These are phyloP conservation scores for Heterobasidion occidentale DNA, from an alignment of 1,284 basidiomycete genomes.

Conservation along the genomic window DNA sequence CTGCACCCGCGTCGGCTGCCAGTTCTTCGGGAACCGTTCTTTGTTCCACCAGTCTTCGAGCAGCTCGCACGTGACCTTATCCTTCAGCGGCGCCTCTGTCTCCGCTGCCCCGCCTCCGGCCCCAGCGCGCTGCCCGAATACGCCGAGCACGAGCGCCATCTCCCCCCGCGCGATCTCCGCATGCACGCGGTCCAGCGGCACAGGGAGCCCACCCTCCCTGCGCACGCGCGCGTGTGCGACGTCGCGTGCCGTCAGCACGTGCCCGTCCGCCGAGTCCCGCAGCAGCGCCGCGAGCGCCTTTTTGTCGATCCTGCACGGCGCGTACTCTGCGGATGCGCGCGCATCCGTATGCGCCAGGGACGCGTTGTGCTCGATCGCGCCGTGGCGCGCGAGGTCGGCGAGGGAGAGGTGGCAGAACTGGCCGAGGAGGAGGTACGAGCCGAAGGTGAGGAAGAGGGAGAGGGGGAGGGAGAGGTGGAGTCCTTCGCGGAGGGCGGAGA, in stretches of 20 bases:
- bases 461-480: slow-evolving; percentile 44
- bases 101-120: background rate
- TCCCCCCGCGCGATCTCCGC: slow-evolving; percentile 57
- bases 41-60: too few species aligned
- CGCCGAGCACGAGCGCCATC: slow-evolving; percentile 49
- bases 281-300: slow-evolving; percentile 24
- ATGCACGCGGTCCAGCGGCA: slow-evolving; percentile 36
- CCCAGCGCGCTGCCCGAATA: slow-evolving; percentile 16
- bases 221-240: slow-evolving; percentile 34
- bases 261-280: slow-evolving; percentile 19
- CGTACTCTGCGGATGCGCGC: slow-evolving; percentile 18
- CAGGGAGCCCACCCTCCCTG: slow-evolving; percentile 19
- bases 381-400: slow-evolving; percentile 32
- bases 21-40: slow-evolving; percentile 22
- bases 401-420: slow-evolving; percentile 18
- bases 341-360: slow-evolving; percentile 26
- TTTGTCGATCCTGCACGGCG: slow-evolving; percentile 24
- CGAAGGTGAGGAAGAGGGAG: slow-evolving; percentile 36
- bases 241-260: slow-evolving; percentile 30
- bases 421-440: slow-evolving; percentile 37
- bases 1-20: slow-evolving; percentile 14
- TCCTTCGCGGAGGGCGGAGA: slow-evolving; percentile 34
- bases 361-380: slow-evolving; percentile 28
- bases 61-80: slow-evolving; percentile 10
- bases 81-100: background rate